These are phyloP conservation scores for Alternaria angustiovoidea DNA, from an alignment of 2,329 filamentous ascomycete species.

Conservation along the genomic window DNA sequence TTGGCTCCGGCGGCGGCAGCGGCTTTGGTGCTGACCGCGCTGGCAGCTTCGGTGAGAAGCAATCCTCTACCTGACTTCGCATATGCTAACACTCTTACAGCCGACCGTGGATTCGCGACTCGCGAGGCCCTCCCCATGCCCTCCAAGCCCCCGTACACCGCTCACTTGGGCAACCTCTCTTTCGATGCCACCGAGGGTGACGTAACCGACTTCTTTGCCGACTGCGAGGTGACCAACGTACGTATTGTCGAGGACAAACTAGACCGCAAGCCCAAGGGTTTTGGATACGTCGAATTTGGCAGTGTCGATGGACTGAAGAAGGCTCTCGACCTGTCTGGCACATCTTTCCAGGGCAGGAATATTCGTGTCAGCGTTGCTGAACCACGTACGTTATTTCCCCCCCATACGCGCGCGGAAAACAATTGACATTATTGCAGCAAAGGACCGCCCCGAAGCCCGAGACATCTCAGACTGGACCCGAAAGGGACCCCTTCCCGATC, in stretches of 20 bases:
- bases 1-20: slow-evolving; percentile 51
- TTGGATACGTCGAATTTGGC: slow-evolving; percentile 95
- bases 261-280: slow-evolving; percentile 93
- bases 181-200: slow-evolving; percentile 89
- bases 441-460: slow-evolving; percentile 81
- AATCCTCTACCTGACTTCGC: slow-evolving; percentile 8
- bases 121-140: slow-evolving; percentile 87
- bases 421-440: slow-evolving; percentile 66
- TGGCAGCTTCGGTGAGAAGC: slow-evolving; percentile 50
- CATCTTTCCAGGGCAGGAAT: slow-evolving; percentile 83
- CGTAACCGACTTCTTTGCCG: slow-evolving; percentile 84
- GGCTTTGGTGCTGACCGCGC: slow-evolving; percentile 50
- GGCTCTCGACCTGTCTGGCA: slow-evolving; percentile 83
- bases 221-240: slow-evolving; percentile 86
- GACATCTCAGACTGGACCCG: slow-evolving; percentile 92
- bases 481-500: slow-evolving; percentile 84
- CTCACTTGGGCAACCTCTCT: slow-evolving; percentile 94
- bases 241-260: slow-evolving; percentile 97
- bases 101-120: slow-evolving; percentile 43
- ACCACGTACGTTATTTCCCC: slow-evolving; percentile 75
- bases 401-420: not conserved
- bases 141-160: slow-evolving; percentile 91
- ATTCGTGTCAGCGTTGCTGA: slow-evolving; percentile 96
- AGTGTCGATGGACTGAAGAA: slow-evolving; percentile 89
- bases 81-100: slow-evolving; percentile 25